Evolutionary conservation across 1,284 basidiomycete species (phyloP).

Genomic region (Athelia sp.): DNA sequence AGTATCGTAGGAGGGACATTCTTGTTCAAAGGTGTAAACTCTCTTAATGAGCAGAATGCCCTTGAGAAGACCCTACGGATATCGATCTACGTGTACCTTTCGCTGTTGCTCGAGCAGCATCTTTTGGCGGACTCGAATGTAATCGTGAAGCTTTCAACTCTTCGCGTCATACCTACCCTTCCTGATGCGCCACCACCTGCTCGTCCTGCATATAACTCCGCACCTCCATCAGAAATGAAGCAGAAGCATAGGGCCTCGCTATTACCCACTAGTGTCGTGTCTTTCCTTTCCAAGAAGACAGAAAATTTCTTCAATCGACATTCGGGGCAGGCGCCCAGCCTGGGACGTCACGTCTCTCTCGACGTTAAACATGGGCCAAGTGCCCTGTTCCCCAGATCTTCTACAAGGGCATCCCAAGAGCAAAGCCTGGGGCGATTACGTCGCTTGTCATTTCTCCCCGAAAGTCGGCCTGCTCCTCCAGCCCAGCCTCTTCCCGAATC

Average conservation of each 20-base stretch:
- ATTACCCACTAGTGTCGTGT: slow-evolving; percentile 30
- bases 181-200: not conserved
- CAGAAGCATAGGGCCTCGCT: slow-evolving; percentile 18
- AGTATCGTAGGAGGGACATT: slow-evolving; percentile 59
- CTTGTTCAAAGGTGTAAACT: slow-evolving; percentile 39
- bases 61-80: slow-evolving; percentile 48
- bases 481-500: slow-evolving; percentile 8
- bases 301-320: slow-evolving; percentile 28
- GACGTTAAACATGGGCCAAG: slow-evolving; percentile 7
- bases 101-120: slow-evolving; percentile 57
- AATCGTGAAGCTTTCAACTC: slow-evolving; percentile 34
- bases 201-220: slow-evolving; percentile 10
- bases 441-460: slow-evolving; percentile 42
- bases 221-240: slow-evolving; percentile 13
- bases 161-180: slow-evolving; percentile 2
- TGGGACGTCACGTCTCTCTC: slow-evolving; percentile 1
- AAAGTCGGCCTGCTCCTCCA: slow-evolving; percentile 19
- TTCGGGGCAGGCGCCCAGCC: not conserved
- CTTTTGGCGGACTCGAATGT: slow-evolving; percentile 48
- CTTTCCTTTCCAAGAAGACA: slow-evolving; percentile 38
- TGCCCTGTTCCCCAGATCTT: slow-evolving; percentile 3
- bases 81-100: slow-evolving; percentile 51
- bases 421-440: slow-evolving; percentile 24
- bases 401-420: slow-evolving; percentile 15
- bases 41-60: slow-evolving; percentile 34